phyloP scores from a whole-genome alignment of 2,329 filamentous ascomycete genomes.

The Ophiostoma perfectum region DNA sequence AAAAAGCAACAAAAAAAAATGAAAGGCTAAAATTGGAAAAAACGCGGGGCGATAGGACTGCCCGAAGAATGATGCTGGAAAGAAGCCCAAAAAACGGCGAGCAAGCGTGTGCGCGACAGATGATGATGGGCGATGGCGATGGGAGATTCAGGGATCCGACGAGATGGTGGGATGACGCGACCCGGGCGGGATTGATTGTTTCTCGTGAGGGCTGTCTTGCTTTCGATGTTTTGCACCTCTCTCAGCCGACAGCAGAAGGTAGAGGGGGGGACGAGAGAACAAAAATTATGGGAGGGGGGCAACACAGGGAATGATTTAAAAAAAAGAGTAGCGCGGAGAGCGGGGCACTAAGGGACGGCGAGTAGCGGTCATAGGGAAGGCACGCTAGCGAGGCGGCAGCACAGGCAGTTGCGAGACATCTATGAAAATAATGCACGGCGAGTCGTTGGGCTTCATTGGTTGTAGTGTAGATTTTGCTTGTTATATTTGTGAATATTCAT shows the following conservation, averaged over 20 bases:
- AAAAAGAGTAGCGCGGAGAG: conserved; percentile 25
- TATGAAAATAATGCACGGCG: too few relatives aligned
- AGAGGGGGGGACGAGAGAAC: conserved; percentile 12
- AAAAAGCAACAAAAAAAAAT: conserved; percentile 6
- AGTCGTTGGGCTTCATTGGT: too few relatives aligned
- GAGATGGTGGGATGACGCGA: not conserved
- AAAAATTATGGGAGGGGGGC: conserved; percentile 20
- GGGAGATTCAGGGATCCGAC: too few relatives aligned
- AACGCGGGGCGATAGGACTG: conserved; percentile 15
- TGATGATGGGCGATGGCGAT: not conserved
- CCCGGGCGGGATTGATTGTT: not conserved
- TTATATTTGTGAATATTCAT: too few relatives aligned
- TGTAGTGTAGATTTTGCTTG: too few relatives aligned
- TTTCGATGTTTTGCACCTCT: conserved; percentile 8
- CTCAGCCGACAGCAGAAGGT: conserved; percentile 8
- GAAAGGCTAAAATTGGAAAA: conserved; percentile 13
- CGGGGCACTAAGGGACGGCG: conserved; percentile 22
- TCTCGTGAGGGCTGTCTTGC: not conserved
- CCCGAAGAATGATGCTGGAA: not conserved
- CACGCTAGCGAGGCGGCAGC: conserved; percentile 9
- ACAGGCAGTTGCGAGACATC: not conserved
- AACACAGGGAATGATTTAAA: conserved; percentile 6
- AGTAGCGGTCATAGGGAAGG: conserved; percentile 16
- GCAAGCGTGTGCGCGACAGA: not conserved
- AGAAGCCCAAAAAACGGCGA: not conserved